Base-by-base conservation (phyloP, 1,139 yeast genomes). In the Debaryomyces udenii region DNA sequence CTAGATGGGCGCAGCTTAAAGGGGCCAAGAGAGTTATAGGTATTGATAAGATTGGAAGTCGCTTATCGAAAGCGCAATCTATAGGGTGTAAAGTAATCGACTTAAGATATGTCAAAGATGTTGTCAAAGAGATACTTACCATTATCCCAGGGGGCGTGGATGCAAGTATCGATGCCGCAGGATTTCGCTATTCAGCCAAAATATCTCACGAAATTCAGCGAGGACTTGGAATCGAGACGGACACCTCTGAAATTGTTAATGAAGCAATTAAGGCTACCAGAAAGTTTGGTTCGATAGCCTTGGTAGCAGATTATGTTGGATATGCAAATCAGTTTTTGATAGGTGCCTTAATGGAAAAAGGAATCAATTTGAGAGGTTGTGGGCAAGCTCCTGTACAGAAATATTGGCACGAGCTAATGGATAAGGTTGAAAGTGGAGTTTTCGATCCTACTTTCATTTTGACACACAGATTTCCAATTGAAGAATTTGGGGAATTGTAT, bases 1-100 rank as follows among this genome's bases (percentile, higher is more conserved):
- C 62, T 39, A 53, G 57, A 2, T 54, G 61, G 31, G 63, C 66
- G 2, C 53, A 56, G 37, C 63, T 66, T 6, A 49, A 53, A 20
- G 68, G 66, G 11, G 62, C 64, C 9, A 53, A 54, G 31, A 64
- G 62, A 33, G 52, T 63, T 16, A 49, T 58, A 24, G 61, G 64
- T 11, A 57, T 64, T 17, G 68, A 63, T 49, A 53, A 30, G 7
- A 22, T 30, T 17, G 11, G n/a, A 16, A 10, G n/a, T 15, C 22
- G 33, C n/a, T 30, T 30, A 16, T n/a, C 33, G 6, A 30, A 30
- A 17, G 33, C 33, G 2, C 4, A 6, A 9, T 10, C 9, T 10
- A 16, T 30, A 22, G 33, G 33, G n/a, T 30, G 24, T 13, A 30
- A 30, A 18, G 33, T 30, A 15, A 9, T 30, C 11, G 16, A 30